Evolutionary conservation across 2,329 filamentous ascomycete species (phyloP).

Genomic region (Fonsecaea monophora): DNA sequence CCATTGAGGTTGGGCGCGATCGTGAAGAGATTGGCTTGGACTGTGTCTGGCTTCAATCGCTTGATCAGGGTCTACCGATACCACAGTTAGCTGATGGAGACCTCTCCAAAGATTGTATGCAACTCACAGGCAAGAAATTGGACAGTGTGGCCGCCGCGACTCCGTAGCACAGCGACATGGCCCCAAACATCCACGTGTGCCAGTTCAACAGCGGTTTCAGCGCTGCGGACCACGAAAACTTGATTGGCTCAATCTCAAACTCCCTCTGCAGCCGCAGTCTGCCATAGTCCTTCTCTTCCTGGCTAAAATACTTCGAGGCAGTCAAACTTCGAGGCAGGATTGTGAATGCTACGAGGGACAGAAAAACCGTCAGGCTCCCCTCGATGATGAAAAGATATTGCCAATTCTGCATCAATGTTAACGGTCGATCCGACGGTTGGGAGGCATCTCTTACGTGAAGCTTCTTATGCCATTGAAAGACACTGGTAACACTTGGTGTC

Average conservation of each 20-base stretch:
- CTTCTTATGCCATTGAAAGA: slow-evolving; percentile 3
- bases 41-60: slow-evolving; percentile 58
- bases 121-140: slow-evolving; percentile 64
- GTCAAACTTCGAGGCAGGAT: slow-evolving; percentile 71
- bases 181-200: slow-evolving; percentile 61
- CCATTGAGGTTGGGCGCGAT: slow-evolving; percentile 80
- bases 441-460: background rate
- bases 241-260: slow-evolving; percentile 67
- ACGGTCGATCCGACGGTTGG: background rate
- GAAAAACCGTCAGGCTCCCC: slow-evolving; percentile 64
- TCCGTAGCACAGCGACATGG: slow-evolving; percentile 65
- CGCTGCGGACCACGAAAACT: slow-evolving; percentile 60
- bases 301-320: slow-evolving; percentile 69
- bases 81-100: background rate
- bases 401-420: slow-evolving; percentile 53
- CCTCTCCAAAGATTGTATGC: slow-evolving; percentile 54
- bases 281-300: slow-evolving; percentile 71
- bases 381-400: slow-evolving; percentile 64
- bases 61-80: slow-evolving; percentile 48
- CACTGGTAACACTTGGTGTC: slow-evolving; percentile 39
- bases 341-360: slow-evolving; percentile 69
- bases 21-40: slow-evolving; percentile 78
- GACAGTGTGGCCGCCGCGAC: slow-evolving; percentile 53
- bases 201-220: slow-evolving; percentile 61
- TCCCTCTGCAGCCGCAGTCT: slow-evolving; percentile 78